Conservation (phyloP, 2,329 filamentous ascomycete genomes). For the Rhynchosporium agropyri region DNA sequence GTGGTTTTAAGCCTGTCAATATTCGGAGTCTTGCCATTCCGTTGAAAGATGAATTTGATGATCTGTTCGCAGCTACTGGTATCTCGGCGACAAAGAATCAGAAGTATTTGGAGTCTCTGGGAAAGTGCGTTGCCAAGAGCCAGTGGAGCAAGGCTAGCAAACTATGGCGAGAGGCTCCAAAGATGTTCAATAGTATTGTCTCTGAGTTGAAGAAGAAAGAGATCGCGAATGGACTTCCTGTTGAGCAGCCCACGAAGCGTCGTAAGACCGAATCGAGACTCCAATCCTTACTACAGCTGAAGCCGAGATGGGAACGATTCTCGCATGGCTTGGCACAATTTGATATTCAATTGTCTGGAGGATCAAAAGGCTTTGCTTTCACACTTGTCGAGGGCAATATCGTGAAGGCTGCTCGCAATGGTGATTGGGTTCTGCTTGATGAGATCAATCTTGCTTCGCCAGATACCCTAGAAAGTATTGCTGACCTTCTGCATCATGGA, state of each 20-base stretch:
- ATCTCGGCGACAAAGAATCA: slow-evolving; percentile 89
- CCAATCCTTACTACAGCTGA: slow-evolving; percentile 59
- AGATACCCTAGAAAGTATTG: slow-evolving; percentile 91
- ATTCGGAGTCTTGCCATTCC: slow-evolving; percentile 85
- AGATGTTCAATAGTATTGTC: slow-evolving; percentile 78
- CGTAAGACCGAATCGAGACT: slow-evolving; percentile 69
- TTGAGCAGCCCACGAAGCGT: slow-evolving; percentile 69
- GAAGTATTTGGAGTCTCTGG: slow-evolving; percentile 79
- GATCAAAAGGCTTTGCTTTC: slow-evolving; percentile 82
- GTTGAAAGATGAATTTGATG: slow-evolving; percentile 90
- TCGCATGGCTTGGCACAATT: slow-evolving; percentile 74
- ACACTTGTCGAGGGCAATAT: slow-evolving; percentile 96
- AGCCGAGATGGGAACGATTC: slow-evolving; percentile 79
- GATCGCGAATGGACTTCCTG: slow-evolving; percentile 42
- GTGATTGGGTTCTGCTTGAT: slow-evolving; percentile 95
- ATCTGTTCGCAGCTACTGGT: slow-evolving; percentile 79
- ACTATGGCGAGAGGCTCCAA: slow-evolving; percentile 85
- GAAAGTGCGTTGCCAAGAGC: slow-evolving; percentile 76
- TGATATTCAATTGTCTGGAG: slow-evolving; percentile 74
- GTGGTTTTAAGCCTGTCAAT: slow-evolving; percentile 95
- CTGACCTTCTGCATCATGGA: slow-evolving; percentile 79
- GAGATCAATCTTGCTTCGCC: slow-evolving; percentile 96
- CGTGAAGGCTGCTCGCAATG: slow-evolving; percentile 92
- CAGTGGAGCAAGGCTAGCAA: slow-evolving; percentile 88
- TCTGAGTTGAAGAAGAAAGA: slow-evolving; percentile 54